A percentile compares a stretch with the other conserved stretches of the same genome.
phyloP scores from a whole-genome alignment of 345 rosid genomes.

The Citrus inodora region DNA sequence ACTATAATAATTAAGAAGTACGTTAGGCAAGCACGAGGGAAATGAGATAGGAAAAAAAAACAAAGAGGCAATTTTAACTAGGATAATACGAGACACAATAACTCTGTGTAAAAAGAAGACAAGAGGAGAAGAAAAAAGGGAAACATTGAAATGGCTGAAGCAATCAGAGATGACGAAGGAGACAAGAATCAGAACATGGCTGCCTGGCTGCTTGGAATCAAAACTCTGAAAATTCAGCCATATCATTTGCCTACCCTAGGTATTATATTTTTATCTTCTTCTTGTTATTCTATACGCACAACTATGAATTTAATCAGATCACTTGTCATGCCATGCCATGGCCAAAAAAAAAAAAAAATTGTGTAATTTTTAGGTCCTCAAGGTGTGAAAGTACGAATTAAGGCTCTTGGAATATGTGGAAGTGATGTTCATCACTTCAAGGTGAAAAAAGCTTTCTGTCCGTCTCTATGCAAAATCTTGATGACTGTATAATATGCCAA shows the following conservation, averaged over 20 bases:
- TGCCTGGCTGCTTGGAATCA: conserved; percentile 58
- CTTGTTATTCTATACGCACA: neutral
- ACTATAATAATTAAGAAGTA: too few relatives aligned
- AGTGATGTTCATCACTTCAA: conserved; percentile 68
- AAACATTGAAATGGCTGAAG: conserved; percentile 14
- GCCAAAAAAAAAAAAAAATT: too few relatives aligned
- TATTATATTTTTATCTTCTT: neutral
- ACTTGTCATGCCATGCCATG: too few relatives aligned
- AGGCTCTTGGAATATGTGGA: conserved; percentile 65
- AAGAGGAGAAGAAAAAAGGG: too few relatives aligned
- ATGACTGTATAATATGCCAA: neutral
- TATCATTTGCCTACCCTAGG: conserved; percentile 56
- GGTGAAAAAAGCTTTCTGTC: conserved; percentile 22
- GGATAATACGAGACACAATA: neutral
- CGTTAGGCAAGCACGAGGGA: too few relatives aligned
- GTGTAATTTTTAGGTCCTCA: conserved; percentile 34
- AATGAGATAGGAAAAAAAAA: too few relatives aligned
- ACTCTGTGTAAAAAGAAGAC: too few relatives aligned
- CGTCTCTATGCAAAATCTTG: neutral
- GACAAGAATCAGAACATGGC: conserved; percentile 53
- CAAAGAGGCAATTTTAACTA: too few relatives aligned
- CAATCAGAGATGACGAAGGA: conserved; percentile 13
- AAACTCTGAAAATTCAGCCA: conserved; percentile 51
- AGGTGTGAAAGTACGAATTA: conserved; percentile 49
- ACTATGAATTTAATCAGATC: neutral